phyloP scores from a whole-genome alignment of 202 grass and related monocot genomes.

The Setaria viridis region DNA sequence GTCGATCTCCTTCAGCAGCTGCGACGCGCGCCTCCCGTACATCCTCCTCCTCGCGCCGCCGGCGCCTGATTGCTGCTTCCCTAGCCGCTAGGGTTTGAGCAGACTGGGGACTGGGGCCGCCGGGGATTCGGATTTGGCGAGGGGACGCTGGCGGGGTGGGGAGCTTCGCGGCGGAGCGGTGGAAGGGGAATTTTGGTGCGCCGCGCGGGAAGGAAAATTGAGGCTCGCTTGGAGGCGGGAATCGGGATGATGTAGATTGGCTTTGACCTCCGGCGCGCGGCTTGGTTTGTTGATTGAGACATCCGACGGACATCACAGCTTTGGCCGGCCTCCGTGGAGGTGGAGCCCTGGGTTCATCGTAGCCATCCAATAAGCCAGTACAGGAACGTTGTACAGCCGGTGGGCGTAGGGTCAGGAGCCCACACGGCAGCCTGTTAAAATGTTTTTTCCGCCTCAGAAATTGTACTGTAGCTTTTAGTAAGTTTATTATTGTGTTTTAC shows the following conservation, averaged over 20 bases:
- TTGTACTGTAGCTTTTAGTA: no score
- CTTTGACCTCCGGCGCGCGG: neutral
- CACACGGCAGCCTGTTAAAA: neutral
- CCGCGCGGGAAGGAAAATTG: constrained; percentile 41
- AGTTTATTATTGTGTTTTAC: no score
- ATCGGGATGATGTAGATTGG: neutral
- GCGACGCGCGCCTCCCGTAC: constrained; percentile 82
- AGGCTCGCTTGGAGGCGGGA: constrained; percentile 21
- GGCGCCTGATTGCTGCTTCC: neutral
- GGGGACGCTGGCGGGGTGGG: neutral
- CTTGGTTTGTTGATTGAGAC: neutral
- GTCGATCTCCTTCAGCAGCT: constrained; percentile 77
- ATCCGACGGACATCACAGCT: neutral
- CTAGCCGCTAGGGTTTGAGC: neutral
- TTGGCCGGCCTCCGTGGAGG: neutral
- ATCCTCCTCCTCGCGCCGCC: constrained; percentile 45
- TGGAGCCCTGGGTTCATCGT: neutral
- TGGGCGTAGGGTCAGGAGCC: neutral
- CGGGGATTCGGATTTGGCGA: neutral
- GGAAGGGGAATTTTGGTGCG: constrained; percentile 19
- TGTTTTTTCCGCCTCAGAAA: no score
- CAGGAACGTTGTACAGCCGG: neutral
- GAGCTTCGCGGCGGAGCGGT: neutral
- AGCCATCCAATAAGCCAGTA: neutral
- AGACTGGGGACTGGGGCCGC: neutral